phyloP scores from a whole-genome alignment of 1,284 basidiomycete species.

The Ganoderma sinense region DNA sequence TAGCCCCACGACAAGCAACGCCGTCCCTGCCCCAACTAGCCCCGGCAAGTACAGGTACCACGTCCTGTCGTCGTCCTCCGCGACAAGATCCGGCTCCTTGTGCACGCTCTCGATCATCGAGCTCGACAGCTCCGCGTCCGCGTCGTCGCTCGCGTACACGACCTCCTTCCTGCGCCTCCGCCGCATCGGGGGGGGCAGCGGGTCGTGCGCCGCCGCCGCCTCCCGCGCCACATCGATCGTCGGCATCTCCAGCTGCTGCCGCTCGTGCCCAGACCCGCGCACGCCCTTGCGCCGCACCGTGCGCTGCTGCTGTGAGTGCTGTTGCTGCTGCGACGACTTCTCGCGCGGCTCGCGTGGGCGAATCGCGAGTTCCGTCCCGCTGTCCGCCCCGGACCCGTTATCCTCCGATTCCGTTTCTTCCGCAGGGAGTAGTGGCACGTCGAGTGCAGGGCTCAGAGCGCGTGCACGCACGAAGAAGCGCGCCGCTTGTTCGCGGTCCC shows the following conservation, averaged over 20 bases:
- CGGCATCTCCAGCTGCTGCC: constrained; percentile 37
- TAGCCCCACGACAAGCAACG: constrained; percentile 78
- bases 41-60: constrained; percentile 83
- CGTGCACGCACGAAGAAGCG: constrained; percentile 76
- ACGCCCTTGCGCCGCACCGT: constrained; percentile 14
- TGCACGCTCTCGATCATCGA: constrained; percentile 37
- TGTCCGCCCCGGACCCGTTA: constrained; percentile 44
- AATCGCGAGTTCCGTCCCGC: constrained; percentile 17
- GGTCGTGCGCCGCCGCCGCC: constrained; percentile 38
- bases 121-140: constrained; percentile 34
- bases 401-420: constrained; percentile 60
- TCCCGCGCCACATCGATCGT: constrained; percentile 49
- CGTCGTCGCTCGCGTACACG: constrained; percentile 17
- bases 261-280: constrained; percentile 7
- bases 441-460: constrained; percentile 62
- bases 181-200: constrained; percentile 15
- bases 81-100: constrained; percentile 27
- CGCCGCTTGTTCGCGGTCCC: constrained; percentile 71
- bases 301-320: constrained; percentile 16
- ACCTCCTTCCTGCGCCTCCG: constrained; percentile 37
- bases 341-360: constrained; percentile 14
- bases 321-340: constrained; percentile 10
- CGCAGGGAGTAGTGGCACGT: constrained; percentile 69
- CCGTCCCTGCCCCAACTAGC: constrained; percentile 80
- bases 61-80: constrained; percentile 64